Evolutionary conservation across 75 land plant genomes (phyloP).

Genomic region (Pinus taeda): DNA sequence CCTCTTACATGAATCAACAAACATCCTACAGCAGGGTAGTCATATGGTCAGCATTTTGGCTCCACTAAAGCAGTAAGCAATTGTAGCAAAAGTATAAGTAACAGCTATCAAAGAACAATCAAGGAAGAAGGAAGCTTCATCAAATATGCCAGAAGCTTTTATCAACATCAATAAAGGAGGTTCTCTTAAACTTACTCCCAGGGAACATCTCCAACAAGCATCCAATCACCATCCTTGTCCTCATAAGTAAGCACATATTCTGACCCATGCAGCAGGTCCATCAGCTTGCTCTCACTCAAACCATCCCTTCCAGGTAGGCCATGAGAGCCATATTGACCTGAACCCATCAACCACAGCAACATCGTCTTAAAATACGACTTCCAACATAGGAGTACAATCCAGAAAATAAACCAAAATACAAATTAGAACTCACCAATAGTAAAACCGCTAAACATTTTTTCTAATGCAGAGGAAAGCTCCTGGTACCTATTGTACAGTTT

Average conservation of each 20-base stretch:
- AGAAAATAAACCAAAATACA: neutral
- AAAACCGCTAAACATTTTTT: slow-evolving; percentile 54
- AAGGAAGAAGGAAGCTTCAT: neutral
- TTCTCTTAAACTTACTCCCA: slow-evolving; percentile 52
- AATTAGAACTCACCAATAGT: slow-evolving; percentile 24
- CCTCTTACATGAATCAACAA: slow-evolving; percentile 63
- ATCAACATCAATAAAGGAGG: neutral
- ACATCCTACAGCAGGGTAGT: slow-evolving; percentile 41
- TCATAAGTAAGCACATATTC: slow-evolving; percentile 69
- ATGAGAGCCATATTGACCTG: slow-evolving; percentile 25
- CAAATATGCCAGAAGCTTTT: no score
- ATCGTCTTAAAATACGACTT: neutral
- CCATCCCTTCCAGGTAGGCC: slow-evolving; percentile 15
- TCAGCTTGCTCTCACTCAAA: slow-evolving; percentile 27
- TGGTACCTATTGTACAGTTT: slow-evolving; percentile 40
- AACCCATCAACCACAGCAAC: neutral
- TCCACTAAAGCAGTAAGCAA: neutral
- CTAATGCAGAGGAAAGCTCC: slow-evolving; percentile 35
- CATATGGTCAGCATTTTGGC: neutral
- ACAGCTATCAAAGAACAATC: neutral
- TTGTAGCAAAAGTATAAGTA: neutral
- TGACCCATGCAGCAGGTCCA: slow-evolving; percentile 39
- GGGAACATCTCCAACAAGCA: slow-evolving; percentile 78
- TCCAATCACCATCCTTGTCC: slow-evolving; percentile 60
- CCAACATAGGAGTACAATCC: neutral